Conservation (phyloP, 768 basidiomycete genomes). For the Lactifluus subvellereus region DNA sequence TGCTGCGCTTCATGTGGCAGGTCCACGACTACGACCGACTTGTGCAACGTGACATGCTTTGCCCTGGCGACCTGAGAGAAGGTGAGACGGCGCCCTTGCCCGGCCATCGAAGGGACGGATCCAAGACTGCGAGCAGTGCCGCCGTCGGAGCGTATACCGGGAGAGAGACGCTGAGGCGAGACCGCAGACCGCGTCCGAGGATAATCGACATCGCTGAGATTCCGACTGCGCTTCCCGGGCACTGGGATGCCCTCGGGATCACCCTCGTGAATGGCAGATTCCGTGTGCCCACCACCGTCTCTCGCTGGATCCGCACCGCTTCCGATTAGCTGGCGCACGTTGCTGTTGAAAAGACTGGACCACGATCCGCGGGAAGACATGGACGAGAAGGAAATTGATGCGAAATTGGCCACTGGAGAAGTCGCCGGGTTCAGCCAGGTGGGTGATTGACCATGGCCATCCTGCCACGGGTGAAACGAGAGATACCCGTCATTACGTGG, state of each 20-base stretch:
- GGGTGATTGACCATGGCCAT: conserved; percentile 37
- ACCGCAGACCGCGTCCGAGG: not conserved
- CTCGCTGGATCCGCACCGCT: conserved; percentile 48
- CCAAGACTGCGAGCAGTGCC: conserved; percentile 16
- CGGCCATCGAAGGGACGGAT: not conserved
- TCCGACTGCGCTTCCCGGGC: conserved; percentile 24
- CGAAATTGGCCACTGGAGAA: conserved; percentile 38
- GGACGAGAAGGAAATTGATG: conserved; percentile 43
- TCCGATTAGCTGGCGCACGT: conserved; percentile 62
- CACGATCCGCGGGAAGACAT: conserved; percentile 71
- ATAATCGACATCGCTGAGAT: conserved; percentile 8
- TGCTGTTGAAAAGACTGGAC: conserved; percentile 69
- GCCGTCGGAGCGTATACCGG: conserved; percentile 40
- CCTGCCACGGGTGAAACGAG: conserved; percentile 37
- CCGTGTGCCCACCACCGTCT: conserved; percentile 32
- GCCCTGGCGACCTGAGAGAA: conserved; percentile 39
- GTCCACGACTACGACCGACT: conserved; percentile 35
- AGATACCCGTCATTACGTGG: conserved; percentile 52
- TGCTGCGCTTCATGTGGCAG: conserved; percentile 22
- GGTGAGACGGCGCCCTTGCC: conserved; percentile 33
- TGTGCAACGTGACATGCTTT: conserved; percentile 32
- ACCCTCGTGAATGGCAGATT: conserved; percentile 21
- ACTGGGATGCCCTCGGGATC: conserved; percentile 30
- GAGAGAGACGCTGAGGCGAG: conserved; percentile 2
- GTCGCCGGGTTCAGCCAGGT: conserved; percentile 44